phyloP scores from a whole-genome alignment of 208 protist genomes.

The Acanthamoeba sp. region DNA sequence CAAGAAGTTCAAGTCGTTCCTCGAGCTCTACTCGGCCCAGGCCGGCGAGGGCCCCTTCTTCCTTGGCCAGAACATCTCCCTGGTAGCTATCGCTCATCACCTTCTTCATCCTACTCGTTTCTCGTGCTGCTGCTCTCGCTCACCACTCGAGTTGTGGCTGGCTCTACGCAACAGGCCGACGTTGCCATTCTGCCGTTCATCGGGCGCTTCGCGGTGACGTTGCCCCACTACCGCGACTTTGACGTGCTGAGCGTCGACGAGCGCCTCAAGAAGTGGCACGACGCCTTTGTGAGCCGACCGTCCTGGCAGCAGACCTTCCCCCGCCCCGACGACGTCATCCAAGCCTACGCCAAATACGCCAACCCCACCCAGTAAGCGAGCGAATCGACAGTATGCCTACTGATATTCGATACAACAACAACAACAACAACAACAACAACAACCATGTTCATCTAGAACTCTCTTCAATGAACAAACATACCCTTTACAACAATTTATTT shows the following conservation, averaged over 20 bases:
- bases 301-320: slow-evolving; percentile 43
- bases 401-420: no score
- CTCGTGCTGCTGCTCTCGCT: background rate
- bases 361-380: slow-evolving; percentile 6
- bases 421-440: no score
- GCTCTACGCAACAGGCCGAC: background rate
- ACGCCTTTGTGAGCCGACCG: slow-evolving; percentile 23
- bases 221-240: slow-evolving; percentile 28
- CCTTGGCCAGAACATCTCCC: slow-evolving; percentile 57
- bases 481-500: no score
- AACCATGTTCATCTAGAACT: no score
- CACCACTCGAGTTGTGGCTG: background rate
- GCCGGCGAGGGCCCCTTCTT: slow-evolving; percentile 49
- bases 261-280: slow-evolving; percentile 58
- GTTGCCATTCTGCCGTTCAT: slow-evolving; percentile 59
- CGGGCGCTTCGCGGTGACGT: background rate
- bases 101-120: background rate
- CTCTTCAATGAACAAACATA: no score
- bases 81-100: background rate
- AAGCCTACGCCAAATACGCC: slow-evolving; percentile 45
- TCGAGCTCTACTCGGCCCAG: slow-evolving; percentile 7
- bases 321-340: background rate
- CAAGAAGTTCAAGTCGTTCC: slow-evolving; percentile 40
- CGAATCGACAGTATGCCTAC: no score
- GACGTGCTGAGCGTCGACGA: slow-evolving; percentile 50